Evolutionary conservation across 2,329 filamentous ascomycete species (phyloP), one percentile per base, ranked within the genome.

Genomic region (Orbilia ellipsospora): DNA sequence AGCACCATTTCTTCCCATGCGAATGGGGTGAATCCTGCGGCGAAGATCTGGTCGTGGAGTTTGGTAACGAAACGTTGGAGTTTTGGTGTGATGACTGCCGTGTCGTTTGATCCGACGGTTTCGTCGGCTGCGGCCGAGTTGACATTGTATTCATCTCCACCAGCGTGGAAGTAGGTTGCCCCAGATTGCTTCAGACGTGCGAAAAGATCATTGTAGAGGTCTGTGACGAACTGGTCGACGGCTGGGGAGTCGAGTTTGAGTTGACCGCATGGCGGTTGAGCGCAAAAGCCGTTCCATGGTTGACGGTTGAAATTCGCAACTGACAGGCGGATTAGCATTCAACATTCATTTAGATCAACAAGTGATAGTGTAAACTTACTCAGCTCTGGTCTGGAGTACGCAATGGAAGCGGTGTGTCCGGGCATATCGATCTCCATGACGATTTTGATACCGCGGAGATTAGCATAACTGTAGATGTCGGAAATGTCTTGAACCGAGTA

Each of bases 1-100:
- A 91, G 84, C 0, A 92, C 84, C 86, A 95, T 93, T 82, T 96
- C 93, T 82, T 97, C 92, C 93, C 93, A 96, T 0, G 94, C 91
- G 20, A 96, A 84, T 0, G 93, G 92, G 4, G 86, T 87, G 61
- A 96, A 83, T 3, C 90, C 90, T 4, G 86, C 85, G 51, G 86
- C 83, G 54, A 88, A 84, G 48, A 95, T 85, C 54, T 89, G 87
- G 31, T 83, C 85, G 81, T 94, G 91, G 79, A 90, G 89, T 78
- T 87, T 86, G 81, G 92, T 87, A 77, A 96, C 84, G 80, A 96
- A 93, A 69, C 86, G 88, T 81, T 96, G 92, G 81, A 97, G 86
- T 20, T 95, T 85, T 1, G 93, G 92, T 80, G 88, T 86, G 44
- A 96, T 84, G 13, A 94, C 86, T 0, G 84, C 82, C 0, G 85